Percentiles rank a stretch among this genome's conserved stretches.
Evolutionary conservation across 208 protist species (phyloP).

Genomic region (Leishmania mexicana): DNA sequence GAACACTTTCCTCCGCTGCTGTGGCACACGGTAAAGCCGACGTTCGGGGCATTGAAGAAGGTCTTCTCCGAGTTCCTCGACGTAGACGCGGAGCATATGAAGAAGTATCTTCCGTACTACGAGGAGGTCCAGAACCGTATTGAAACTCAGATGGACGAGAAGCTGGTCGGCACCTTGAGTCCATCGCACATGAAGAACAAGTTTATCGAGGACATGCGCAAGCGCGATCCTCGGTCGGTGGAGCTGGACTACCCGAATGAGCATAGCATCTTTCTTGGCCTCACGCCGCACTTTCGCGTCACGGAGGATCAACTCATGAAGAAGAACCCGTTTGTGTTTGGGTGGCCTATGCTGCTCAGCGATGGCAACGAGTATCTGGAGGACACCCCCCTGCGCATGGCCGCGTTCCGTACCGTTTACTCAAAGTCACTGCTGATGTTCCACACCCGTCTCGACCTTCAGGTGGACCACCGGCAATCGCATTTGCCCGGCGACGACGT

Average conservation of each 20-base stretch:
- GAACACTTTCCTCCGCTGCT: constrained; percentile 89
- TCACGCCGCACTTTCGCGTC: constrained; percentile 75
- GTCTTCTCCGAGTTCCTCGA: constrained; percentile 92
- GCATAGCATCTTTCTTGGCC: constrained; percentile 88
- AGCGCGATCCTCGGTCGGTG: constrained; percentile 73
- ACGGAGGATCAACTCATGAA: constrained; percentile 88
- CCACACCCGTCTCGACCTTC: constrained; percentile 84
- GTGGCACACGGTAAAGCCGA: constrained; percentile 90
- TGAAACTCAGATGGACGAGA: constrained; percentile 78
- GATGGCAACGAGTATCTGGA: constrained; percentile 87
- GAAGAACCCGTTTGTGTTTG: constrained; percentile 92
- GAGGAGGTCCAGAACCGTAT: constrained; percentile 85
- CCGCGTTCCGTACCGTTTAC: constrained; percentile 89
- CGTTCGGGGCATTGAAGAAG: constrained; percentile 66
- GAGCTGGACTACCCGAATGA: constrained; percentile 86
- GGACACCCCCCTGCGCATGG: constrained; percentile 77
- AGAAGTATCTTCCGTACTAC: constrained; percentile 90
- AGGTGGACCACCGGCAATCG: constrained; percentile 79
- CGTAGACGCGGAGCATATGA: constrained; percentile 91
- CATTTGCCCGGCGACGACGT: constrained; percentile 61
- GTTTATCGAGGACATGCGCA: constrained; percentile 90
- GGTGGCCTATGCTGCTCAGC: constrained; percentile 89
- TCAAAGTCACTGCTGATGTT: constrained; percentile 90
- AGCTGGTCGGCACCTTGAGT: constrained; percentile 70
- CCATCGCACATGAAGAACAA: constrained; percentile 82